Percentiles rank a stretch among this genome's conserved stretches.
Conservation (phyloP, 2,329 filamentous ascomycete genomes). For the Paraconiothyrium sp. region DNA sequence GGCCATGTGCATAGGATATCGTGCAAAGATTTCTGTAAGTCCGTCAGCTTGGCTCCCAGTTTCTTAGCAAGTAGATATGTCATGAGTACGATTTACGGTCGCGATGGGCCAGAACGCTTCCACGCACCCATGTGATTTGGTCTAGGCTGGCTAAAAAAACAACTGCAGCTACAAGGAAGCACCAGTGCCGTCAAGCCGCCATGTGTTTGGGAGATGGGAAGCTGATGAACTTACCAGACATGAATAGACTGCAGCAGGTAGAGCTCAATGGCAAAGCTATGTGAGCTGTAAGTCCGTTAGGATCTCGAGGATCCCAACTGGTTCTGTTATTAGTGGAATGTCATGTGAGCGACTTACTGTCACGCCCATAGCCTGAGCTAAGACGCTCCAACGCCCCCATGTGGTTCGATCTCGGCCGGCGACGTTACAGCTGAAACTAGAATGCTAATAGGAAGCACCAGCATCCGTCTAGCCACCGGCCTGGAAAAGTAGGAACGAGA, state of each 20-base stretch:
- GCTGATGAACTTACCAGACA: background rate
- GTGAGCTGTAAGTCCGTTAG: constrained; percentile 3
- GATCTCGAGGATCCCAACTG: background rate
- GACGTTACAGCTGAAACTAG: background rate
- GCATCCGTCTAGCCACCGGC: background rate
- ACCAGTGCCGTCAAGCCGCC: background rate
- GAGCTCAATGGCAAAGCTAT: background rate
- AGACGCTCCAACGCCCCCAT: constrained; percentile 1
- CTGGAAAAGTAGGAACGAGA: background rate
- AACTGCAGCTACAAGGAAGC: no score
- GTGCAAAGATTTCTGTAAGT: no score
- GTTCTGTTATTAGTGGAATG: background rate
- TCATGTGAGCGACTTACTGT: constrained; percentile 1
- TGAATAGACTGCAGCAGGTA: no score
- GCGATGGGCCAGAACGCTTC: no score
- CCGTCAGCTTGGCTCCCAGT: no score
- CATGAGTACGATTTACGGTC: no score
- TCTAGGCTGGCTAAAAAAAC: no score
- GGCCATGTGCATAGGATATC: no score
- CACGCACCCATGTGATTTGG: constrained; percentile 4
- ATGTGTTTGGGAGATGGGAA: background rate
- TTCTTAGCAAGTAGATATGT: no score
- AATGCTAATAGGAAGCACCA: background rate
- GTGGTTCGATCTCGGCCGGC: constrained; percentile 1
- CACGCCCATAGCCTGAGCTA: background rate